Base-by-base conservation (phyloP, 2,329 filamentous ascomycete genomes). In the Claviceps africana region DNA sequence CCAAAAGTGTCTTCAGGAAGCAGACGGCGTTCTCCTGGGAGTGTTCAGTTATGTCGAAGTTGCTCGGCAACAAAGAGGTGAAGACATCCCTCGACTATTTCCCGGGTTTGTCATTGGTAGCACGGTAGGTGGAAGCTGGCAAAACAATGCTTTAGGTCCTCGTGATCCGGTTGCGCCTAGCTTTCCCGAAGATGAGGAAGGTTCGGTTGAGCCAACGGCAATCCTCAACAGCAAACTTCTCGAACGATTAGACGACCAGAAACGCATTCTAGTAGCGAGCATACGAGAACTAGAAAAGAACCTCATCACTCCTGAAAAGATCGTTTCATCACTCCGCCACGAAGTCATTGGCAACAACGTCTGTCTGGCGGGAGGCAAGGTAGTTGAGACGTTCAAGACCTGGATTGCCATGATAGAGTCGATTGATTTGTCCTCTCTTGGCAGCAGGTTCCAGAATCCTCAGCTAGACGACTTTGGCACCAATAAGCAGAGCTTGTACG, bases 1-100 rank as follows among this genome's bases (percentile, higher is more conserved):
- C 55, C 85, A 93, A 51, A 98, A 98, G 66, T 98, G 93, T 63
- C 70, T 97, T 58, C 88, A 94, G 65, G 93, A 98, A 71, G 93
- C 93, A n/a, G 93, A 98, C 56, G 93, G 93, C 47, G 90, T 98
- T 22, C 76, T 97, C 53, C 79, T 93, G 51, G 91, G 91, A 5
- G 91, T 98, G 6, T 95, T 90, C 66, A 93, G 88, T 64, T 98
- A 95, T 66, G 91, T 97, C 37, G 91, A 97, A 64, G 87, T 97
- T 47, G 93, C 93, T 17, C 82, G 88, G 59, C 88, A 95, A 65
- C 93, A 97, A 66, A 79, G 90, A 53, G 91, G 91, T 53, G 91
- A 96, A 64, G 86, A 93, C 42, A 94, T 97, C 51, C 88, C 88
- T 17, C 83, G 93, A n/a, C 75, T 97, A 2, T 85, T 94, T 52